Evolutionary conservation across 305 asterid species (phyloP).

Genomic region (Solanum hybrid): DNA sequence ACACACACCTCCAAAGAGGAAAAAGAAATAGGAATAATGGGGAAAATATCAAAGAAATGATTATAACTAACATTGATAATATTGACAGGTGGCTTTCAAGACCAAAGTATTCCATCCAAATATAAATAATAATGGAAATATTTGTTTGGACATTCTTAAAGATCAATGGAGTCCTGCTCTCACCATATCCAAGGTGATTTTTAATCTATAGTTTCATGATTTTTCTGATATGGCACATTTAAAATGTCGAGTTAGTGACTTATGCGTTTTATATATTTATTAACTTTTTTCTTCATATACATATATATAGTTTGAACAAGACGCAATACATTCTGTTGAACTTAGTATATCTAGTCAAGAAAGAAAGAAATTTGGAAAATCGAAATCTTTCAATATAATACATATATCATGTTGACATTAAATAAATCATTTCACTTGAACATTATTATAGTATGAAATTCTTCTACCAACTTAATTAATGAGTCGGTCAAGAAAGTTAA

Average conservation of each 20-base stretch:
- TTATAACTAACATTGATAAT: background rate
- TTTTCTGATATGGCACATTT: background rate
- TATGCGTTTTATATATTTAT: too few species aligned
- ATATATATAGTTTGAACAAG: too few species aligned
- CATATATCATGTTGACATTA: too few species aligned
- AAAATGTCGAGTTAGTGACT: too few species aligned
- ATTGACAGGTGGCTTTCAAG: slow-evolving; percentile 10
- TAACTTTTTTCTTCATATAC: too few species aligned
- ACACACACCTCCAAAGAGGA: too few species aligned
- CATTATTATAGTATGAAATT: background rate
- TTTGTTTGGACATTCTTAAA: slow-evolving; percentile 10
- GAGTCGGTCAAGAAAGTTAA: background rate
- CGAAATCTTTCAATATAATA: background rate
- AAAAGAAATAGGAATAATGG: background rate
- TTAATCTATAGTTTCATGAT: background rate
- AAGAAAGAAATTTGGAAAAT: background rate
- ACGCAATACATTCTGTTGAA: too few species aligned
- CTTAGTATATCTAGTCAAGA: background rate
- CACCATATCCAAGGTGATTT: slow-evolving; percentile 4
- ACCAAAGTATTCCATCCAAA: slow-evolving; percentile 10
- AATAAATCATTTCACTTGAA: background rate
- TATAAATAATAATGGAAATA: slow-evolving; percentile 9
- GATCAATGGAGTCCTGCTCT: slow-evolving; percentile 14
- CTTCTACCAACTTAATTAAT: background rate
- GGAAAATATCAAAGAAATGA: background rate